Evolutionary conservation across 2,329 filamentous ascomycete species (phyloP).

Genomic region (Xylaria sp.): DNA sequence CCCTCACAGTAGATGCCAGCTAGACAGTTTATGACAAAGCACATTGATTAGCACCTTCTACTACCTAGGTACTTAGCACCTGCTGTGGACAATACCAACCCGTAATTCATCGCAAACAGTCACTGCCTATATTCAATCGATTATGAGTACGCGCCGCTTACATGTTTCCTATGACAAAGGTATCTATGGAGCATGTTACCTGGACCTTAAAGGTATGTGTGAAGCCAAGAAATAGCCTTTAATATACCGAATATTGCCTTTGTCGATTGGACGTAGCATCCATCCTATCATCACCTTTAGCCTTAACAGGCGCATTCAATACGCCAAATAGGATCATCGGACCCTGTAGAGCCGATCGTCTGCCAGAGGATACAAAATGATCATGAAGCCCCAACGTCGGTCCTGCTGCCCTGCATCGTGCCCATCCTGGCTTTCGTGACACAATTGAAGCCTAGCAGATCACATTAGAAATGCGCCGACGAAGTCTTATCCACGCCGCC

Average conservation of each 20-base stretch:
- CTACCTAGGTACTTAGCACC: too few relatives aligned
- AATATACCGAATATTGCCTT: not conserved
- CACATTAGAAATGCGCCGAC: constrained; percentile 21
- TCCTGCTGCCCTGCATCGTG: not conserved
- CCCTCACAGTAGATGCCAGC: too few relatives aligned
- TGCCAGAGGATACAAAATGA: constrained; percentile 11
- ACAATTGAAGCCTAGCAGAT: not conserved
- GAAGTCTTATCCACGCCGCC: constrained; percentile 13
- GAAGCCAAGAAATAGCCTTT: not conserved
- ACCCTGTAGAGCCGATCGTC: constrained; percentile 16
- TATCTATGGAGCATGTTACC: too few relatives aligned
- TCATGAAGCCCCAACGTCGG: not conserved
- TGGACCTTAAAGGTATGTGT: not conserved
- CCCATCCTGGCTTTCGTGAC: not conserved
- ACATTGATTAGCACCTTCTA: too few relatives aligned
- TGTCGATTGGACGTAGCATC: not conserved
- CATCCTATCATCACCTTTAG: constrained; percentile 16
- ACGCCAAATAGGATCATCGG: constrained; percentile 22
- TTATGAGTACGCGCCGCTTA: too few relatives aligned
- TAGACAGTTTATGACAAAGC: too few relatives aligned
- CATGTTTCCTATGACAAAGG: too few relatives aligned
- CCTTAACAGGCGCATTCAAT: constrained; percentile 19
- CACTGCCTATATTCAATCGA: too few relatives aligned
- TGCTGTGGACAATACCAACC: too few relatives aligned
- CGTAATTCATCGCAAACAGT: too few relatives aligned